Conservation (phyloP, 202 grass and related monocot genomes). For the Miscanthus sacchariflorus region DNA sequence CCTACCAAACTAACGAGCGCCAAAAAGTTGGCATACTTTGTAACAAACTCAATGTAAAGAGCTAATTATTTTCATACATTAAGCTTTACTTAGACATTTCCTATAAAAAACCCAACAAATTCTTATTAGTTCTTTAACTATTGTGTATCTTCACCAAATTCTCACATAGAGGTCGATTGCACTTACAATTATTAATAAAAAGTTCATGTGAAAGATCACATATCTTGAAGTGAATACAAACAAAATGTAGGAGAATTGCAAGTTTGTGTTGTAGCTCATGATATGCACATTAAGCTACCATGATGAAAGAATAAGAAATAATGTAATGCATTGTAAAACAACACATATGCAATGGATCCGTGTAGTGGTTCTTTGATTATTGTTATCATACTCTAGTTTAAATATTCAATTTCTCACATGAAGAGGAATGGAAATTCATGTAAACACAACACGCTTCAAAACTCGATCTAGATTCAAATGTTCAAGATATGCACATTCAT, state of each 20-base stretch:
- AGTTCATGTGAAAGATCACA: not conserved
- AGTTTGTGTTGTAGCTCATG: not conserved
- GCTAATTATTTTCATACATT: too few species aligned
- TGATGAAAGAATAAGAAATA: not conserved
- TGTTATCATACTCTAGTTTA: not conserved
- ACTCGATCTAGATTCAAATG: not conserved
- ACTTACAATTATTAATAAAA: too few species aligned
- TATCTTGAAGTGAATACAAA: not conserved
- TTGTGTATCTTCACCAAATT: too few species aligned
- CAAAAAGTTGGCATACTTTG: too few species aligned
- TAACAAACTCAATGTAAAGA: too few species aligned
- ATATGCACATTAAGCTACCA: not conserved
- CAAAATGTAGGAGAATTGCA: not conserved
- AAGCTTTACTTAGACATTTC: not conserved
- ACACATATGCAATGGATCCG: not conserved
- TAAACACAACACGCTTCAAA: not conserved
- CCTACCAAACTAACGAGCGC: not conserved
- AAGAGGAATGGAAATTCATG: not conserved
- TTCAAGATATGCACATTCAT: not conserved
- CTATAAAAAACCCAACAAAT: not conserved
- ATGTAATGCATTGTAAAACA: not conserved
- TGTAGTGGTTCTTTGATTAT: not conserved
- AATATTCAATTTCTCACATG: not conserved
- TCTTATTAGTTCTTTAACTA: too few species aligned
- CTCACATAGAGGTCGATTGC: too few species aligned